These are phyloP conservation scores for Fusarium tuaranense DNA, from an alignment of 2,329 filamentous ascomycete species.

Conservation along the genomic window DNA sequence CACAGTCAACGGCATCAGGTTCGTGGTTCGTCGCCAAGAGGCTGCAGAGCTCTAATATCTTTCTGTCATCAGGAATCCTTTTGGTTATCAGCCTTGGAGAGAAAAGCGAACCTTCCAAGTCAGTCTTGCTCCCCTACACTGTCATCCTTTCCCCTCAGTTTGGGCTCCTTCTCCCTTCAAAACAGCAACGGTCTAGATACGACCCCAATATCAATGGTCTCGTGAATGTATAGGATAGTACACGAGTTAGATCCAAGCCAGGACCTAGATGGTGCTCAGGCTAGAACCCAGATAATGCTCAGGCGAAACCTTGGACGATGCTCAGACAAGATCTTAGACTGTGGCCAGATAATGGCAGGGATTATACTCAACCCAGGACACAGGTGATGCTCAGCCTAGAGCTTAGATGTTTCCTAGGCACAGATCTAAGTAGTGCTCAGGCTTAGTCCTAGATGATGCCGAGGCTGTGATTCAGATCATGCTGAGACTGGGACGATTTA, in stretches of 20 bases:
- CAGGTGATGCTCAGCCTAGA: background rate
- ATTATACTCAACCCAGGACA: background rate
- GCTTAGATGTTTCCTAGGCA: background rate
- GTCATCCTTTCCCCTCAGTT: background rate
- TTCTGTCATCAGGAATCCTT: conserved; percentile 70
- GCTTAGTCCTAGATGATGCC: background rate
- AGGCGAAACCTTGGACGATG: background rate
- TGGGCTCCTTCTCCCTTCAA: background rate
- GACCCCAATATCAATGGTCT: background rate
- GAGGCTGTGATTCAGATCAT: background rate
- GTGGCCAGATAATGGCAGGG: background rate
- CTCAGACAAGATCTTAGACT: background rate
- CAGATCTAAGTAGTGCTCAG: background rate
- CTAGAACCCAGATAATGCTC: background rate
- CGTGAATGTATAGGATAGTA: background rate
- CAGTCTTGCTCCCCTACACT: background rate
- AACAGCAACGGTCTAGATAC: background rate
- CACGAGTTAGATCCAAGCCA: background rate
- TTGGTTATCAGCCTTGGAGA: conserved; percentile 86
- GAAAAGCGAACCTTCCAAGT: conserved; percentile 78
- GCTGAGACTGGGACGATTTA: background rate
- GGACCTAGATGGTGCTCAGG: background rate
- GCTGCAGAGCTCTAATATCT: conserved; percentile 5
- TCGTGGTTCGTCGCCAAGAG: conserved; percentile 29
- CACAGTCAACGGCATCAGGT: conserved; percentile 84